Conservation (phyloP, 768 basidiomycete genomes). For the Roridomyces roridus region DNA sequence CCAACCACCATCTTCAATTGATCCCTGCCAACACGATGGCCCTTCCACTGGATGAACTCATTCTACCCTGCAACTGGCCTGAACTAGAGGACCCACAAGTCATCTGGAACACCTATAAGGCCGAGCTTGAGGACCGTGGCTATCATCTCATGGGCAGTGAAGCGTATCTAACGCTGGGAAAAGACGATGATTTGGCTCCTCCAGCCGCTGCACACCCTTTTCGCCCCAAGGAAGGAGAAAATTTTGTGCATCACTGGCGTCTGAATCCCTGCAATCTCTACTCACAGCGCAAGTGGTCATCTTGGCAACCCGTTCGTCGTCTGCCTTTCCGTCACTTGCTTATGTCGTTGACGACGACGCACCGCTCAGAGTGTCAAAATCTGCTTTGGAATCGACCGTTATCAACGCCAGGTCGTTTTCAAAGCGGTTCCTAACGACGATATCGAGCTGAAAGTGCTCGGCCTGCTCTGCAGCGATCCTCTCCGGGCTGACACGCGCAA, state of each 20-base stretch:
- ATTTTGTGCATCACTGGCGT: not conserved
- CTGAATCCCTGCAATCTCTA: not conserved
- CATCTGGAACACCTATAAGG: too few relatives aligned
- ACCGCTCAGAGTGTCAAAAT: not conserved
- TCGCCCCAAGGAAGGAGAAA: not conserved
- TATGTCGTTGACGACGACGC: too few relatives aligned
- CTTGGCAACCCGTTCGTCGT: not conserved
- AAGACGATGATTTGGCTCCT: not conserved
- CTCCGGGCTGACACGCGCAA: not conserved
- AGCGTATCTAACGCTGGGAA: not conserved
- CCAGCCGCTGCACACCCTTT: not conserved
- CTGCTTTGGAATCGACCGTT: not conserved
- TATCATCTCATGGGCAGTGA: conserved; percentile 5
- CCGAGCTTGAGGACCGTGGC: too few relatives aligned
- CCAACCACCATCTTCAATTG: too few relatives aligned
- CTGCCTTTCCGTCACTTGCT: not conserved
- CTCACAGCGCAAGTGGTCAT: not conserved
- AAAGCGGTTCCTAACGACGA: not conserved
- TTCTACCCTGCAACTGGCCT: too few relatives aligned
- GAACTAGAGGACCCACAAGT: too few relatives aligned
- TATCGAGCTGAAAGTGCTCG: not conserved
- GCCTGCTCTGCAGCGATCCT: not conserved
- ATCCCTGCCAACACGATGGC: too few relatives aligned
- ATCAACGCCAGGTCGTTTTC: not conserved
- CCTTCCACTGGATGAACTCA: too few relatives aligned